A percentile compares a stretch with the other conserved stretches of the same genome.
Evolutionary conservation across 176 grass and related monocot species (phyloP).

Genomic region (Avena insularis): DNA sequence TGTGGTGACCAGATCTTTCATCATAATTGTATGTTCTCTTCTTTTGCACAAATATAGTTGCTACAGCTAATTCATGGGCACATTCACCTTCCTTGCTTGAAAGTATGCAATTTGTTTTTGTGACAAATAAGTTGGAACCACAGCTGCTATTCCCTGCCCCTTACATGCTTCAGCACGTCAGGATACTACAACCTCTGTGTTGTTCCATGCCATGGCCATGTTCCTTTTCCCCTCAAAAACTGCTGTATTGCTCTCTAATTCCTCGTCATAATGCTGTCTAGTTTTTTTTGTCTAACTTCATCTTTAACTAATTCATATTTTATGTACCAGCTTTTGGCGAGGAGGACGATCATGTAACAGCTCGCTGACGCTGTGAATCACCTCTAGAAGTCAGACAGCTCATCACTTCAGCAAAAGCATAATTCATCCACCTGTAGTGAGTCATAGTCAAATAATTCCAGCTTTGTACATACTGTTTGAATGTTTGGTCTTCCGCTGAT

Average conservation of each 20-base stretch:
- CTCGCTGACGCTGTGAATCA: constrained; percentile 24
- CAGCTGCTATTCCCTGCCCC: background rate
- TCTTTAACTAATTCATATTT: constrained; percentile 7
- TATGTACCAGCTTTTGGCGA: constrained; percentile 58
- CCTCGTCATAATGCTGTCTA: background rate
- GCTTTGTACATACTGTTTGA: constrained; percentile 41
- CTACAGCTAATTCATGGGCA: background rate
- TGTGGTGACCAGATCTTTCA: background rate
- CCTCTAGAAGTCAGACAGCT: background rate
- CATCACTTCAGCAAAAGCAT: background rate
- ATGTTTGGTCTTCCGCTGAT: constrained; percentile 7
- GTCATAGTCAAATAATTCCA: background rate
- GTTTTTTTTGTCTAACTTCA: constrained; percentile 23
- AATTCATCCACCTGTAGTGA: background rate
- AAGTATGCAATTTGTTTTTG: background rate
- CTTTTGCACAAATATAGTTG: background rate
- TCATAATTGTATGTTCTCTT: background rate
- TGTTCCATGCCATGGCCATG: background rate
- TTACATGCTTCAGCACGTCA: background rate
- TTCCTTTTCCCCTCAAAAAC: background rate
- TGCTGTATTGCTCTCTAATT: background rate
- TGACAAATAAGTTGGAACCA: background rate
- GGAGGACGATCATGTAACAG: constrained; percentile 52
- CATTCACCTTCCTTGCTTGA: background rate
- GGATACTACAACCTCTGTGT: background rate